Evolutionary conservation across 2,329 filamentous ascomycete genomes (phyloP), one percentile per base, ranked within the genome.

Genomic region (Hypoxylon sp.): DNA sequence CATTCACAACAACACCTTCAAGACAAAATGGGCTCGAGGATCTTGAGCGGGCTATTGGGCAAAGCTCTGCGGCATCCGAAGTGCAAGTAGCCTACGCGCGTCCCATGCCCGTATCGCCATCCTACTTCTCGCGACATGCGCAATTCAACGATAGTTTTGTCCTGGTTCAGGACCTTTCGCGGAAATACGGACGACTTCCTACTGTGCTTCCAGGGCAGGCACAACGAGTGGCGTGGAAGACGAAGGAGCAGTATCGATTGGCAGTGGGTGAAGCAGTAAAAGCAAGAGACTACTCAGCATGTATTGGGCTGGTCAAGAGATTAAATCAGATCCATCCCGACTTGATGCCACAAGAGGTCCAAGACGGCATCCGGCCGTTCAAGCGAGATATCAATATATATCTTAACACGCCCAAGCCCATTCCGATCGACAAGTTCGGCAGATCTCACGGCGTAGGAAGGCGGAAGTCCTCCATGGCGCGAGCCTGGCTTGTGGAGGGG

Each of bases 111-210:
- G 80, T 81, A 17, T 96, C 92, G 25, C 87, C 90, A 2, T 94
- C 93, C n/a, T 99, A 99, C 75, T 99, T 97, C 77, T 92, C 91
- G 42, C 88, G 88, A 42, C 87, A 87, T 55, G 89, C 92, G 1
- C 79, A 81, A 45, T 97, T 96, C 78, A 94, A 88, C 73, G 94
- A 99, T 73, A 83, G 89, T 65, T 83, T 89, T 63, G 81, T 97
- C 60, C 75, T 78, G 34, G 79, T 99, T 36, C 83, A 90, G 63
- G 78, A 81, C 7, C 80, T 97, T 16, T 74, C 89, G 48, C 83
- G 84, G 43, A 87, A 84, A 71, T 88, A 94, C 69, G 80, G 84
- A 48, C 78, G 84, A 17, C 80, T 97, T 9, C 94, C 94, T 5
- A 81, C 78, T 3, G 75, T 92, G 7, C 72, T 83, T 1, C 70